Percentiles rank a stretch among this genome's conserved stretches.
Conservation (phyloP, 2,329 filamentous ascomycete genomes). For the Calycina marina region DNA sequence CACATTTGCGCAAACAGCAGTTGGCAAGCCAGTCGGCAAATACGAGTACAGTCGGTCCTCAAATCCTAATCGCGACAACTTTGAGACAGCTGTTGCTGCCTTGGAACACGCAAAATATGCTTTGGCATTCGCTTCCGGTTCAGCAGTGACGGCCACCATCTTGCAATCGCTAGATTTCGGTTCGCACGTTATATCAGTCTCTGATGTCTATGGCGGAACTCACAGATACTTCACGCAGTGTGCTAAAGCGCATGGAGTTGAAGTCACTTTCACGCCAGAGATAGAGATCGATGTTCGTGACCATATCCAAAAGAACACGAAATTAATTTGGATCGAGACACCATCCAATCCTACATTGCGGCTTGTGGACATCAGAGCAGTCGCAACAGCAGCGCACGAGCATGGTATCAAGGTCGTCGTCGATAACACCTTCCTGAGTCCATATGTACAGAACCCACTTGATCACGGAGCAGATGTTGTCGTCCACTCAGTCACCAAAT, state of each 20-base stretch:
- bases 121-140: slow-evolving; percentile 87
- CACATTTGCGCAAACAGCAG: slow-evolving; percentile 82
- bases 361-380: slow-evolving; percentile 81
- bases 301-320: slow-evolving; percentile 78
- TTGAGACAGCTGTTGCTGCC: slow-evolving; percentile 79
- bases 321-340: slow-evolving; percentile 92
- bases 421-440: slow-evolving; percentile 95
- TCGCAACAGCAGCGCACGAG: slow-evolving; percentile 69
- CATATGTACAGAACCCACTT: slow-evolving; percentile 92
- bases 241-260: slow-evolving; percentile 82
- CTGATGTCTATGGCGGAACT: slow-evolving; percentile 94
- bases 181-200: slow-evolving; percentile 90
- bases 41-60: slow-evolving; percentile 91
- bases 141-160: slow-evolving; percentile 83
- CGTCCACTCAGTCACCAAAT: slow-evolving; percentile 94
- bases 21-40: slow-evolving; percentile 72
- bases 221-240: slow-evolving; percentile 99
- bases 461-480: slow-evolving; percentile 71
- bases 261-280: slow-evolving; percentile 84
- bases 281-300: slow-evolving; percentile 79
- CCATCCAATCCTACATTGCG: slow-evolving; percentile 90
- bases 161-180: slow-evolving; percentile 83
- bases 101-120: slow-evolving; percentile 88
- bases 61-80: slow-evolving; percentile 92
- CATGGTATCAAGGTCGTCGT: slow-evolving; percentile 93